Percentiles rank a stretch among this genome's conserved stretches.
Conservation (phyloP, 2,329 filamentous ascomycete species). For the Pseudopithomyces chartarum region DNA sequence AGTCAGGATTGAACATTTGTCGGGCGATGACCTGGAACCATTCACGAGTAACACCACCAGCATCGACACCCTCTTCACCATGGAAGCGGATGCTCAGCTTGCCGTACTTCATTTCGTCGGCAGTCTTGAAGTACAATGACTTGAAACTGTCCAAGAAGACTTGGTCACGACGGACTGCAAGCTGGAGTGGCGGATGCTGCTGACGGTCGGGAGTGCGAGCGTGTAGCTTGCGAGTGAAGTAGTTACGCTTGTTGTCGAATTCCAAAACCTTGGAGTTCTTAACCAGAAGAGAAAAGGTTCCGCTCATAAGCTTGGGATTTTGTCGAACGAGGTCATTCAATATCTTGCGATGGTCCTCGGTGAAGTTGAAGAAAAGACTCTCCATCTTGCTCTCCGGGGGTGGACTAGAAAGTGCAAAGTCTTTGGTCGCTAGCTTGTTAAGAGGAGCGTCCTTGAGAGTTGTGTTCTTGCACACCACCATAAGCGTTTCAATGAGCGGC, state of each 20-base stretch:
- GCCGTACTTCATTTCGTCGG: conserved; percentile 98
- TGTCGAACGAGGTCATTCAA: conserved; percentile 96
- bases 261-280: conserved; percentile 99
- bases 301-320: conserved; percentile 98
- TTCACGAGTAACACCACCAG: conserved; percentile 94
- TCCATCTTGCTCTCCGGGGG: conserved; percentile 82
- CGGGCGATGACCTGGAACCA: conserved; percentile 98
- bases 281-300: conserved; percentile 91
- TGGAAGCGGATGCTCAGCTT: conserved; percentile 98
- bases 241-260: conserved; percentile 99
- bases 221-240: conserved; percentile 94
- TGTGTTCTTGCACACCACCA: conserved; percentile 99
- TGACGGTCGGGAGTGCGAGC: conserved; percentile 69
- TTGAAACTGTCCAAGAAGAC: conserved; percentile 99
- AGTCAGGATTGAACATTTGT: conserved; percentile 99
- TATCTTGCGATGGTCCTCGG: conserved; percentile 95
- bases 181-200: conserved; percentile 76
- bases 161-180: conserved; percentile 88
- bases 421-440: conserved; percentile 56
- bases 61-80: conserved; percentile 96
- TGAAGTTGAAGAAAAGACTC: conserved; percentile 94
- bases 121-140: conserved; percentile 94
- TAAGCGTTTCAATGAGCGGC: conserved; percentile 91
- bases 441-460: conserved; percentile 71
- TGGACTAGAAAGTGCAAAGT: conserved; percentile 75